Evolutionary conservation across 2,329 filamentous ascomycete genomes (phyloP), one percentile per base, ranked within the genome.

Genomic region (Aspergillus eucalypticola): DNA sequence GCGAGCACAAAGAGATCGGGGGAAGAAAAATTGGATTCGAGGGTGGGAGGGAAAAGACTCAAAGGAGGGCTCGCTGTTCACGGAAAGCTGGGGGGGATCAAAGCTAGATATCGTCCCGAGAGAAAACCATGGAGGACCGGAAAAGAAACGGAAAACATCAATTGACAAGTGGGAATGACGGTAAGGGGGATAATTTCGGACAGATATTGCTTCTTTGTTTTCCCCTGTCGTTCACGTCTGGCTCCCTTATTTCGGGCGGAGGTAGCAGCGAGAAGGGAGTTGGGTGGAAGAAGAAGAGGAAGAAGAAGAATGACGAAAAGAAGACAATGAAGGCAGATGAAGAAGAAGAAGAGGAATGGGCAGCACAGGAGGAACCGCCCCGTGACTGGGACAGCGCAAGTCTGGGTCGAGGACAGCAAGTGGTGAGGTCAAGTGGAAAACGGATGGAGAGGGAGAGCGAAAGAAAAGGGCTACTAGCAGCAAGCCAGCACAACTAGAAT

Each of bases 231-330:
- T 60, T 59, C 41, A 32, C 51, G 49, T 44, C 42, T 44, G 52
- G 62, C 56, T 56, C 44, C 50, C 51, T 57, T 42, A 53, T 51
- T 51, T 51, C 35, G 48, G 61, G 57, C 59, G 57, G 63, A 65
- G 50, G 65, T 58, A 62, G 66, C 57, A 62, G 66, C 66, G 41
- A 67, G 63, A 41, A 68, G 67, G 52, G 69, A 73, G 62, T 66
- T 73, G 64, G 64, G 66, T 35, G 57, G 58, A 58, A 67, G 62
- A 61, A 64, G 60, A 51, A 39, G 35, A 23, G 53, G 23, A 25
- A 62, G 46, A 49, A 57, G 58, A 58, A 67, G 62, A 62, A 65
- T 60, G 53, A 53, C 60, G 51, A 53, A 27, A 23, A 57, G 52
- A 39, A 64, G 46, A 49, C 42, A 63, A 58, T 50, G 62, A 49